phyloP scores from a whole-genome alignment of 169 alveolate species.

The Plasmodium gallinaceum region DNA sequence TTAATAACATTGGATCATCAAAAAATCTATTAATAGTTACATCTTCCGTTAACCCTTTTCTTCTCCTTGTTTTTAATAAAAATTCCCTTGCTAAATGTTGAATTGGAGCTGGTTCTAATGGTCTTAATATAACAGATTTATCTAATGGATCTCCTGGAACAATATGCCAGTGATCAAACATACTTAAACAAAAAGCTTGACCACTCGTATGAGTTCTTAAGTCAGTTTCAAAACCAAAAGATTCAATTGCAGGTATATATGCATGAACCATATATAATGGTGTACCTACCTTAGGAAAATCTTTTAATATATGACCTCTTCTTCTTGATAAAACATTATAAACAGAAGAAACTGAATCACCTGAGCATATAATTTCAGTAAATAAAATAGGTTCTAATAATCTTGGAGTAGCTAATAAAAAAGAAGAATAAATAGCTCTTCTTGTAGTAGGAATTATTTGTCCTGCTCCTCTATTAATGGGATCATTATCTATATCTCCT shows the following conservation, averaged over 20 bases:
- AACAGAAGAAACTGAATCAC: slow-evolving; percentile 97
- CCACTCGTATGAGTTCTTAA: slow-evolving; percentile 97
- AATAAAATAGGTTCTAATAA: slow-evolving; percentile 97
- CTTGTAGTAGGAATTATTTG: slow-evolving; percentile 98
- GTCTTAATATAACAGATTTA: slow-evolving; percentile 93
- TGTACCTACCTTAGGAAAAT: slow-evolving; percentile 94
- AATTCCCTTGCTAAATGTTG: slow-evolving; percentile 98
- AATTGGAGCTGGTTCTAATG: slow-evolving; percentile 98
- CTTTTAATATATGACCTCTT: slow-evolving; percentile 94
- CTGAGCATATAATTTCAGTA: slow-evolving; percentile 97
- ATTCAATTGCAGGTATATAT: slow-evolving; percentile 98
- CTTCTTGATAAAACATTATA: slow-evolving; percentile 93
- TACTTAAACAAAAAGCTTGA: slow-evolving; percentile 96
- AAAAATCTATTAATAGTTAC: slow-evolving; percentile 91
- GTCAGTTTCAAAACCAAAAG: slow-evolving; percentile 99
- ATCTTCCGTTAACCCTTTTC: slow-evolving; percentile 94
- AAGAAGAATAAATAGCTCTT: slow-evolving; percentile 98
- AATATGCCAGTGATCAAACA: slow-evolving; percentile 97
- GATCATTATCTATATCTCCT: slow-evolving; percentile 92
- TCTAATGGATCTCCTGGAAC: slow-evolving; percentile 99
- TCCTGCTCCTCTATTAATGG: slow-evolving; percentile 96
- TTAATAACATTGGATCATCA: slow-evolving; percentile 90
- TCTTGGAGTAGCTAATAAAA: slow-evolving; percentile 98
- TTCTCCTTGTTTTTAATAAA: slow-evolving; percentile 97
- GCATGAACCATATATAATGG: slow-evolving; percentile 96